Percentiles rank a stretch among this genome's conserved stretches.
Evolutionary conservation across 768 basidiomycete species (phyloP).

Genomic region (Tephrocybe sp.): DNA sequence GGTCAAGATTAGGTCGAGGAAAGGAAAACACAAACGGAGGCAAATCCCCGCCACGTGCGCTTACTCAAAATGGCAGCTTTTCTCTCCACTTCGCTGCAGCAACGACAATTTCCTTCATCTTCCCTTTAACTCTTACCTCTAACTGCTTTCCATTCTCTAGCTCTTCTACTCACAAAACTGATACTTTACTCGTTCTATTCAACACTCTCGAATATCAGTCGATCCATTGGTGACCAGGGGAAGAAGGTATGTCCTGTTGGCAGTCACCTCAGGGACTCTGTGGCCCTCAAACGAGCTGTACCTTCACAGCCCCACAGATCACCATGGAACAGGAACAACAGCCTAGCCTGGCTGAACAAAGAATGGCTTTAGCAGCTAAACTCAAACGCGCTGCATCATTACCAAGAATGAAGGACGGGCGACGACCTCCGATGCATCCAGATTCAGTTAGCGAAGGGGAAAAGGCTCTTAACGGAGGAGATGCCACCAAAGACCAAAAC

Average conservation of each 20-base stretch:
- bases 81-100: slow-evolving; percentile 5
- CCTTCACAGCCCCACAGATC: slow-evolving; percentile 7
- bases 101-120: slow-evolving; percentile 11
- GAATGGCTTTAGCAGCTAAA: slow-evolving; percentile 85
- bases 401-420: slow-evolving; percentile 88
- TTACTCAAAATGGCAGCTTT: slow-evolving; percentile 13
- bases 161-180: background rate
- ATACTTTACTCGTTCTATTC: slow-evolving; percentile 2
- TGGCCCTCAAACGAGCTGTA: slow-evolving; percentile 10
- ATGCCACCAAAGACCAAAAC: slow-evolving; percentile 27
- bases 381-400: slow-evolving; percentile 90
- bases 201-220: background rate
- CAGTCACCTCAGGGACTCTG: slow-evolving; percentile 6
- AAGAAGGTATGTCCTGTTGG: slow-evolving; percentile 13
- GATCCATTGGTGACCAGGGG: slow-evolving; percentile 12
- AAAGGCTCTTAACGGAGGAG: slow-evolving; percentile 43
- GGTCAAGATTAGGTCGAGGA: background rate
- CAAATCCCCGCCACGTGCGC: slow-evolving; percentile 33
- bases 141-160: background rate
- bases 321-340: slow-evolving; percentile 47
- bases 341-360: slow-evolving; percentile 63
- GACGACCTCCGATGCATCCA: slow-evolving; percentile 83
- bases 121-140: background rate
- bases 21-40: slow-evolving; percentile 19
- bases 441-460: slow-evolving; percentile 85